Evolutionary conservation across 495 filamentous ascomycete species (phyloP).

Genomic region (Lasiosphaeria ovina): DNA sequence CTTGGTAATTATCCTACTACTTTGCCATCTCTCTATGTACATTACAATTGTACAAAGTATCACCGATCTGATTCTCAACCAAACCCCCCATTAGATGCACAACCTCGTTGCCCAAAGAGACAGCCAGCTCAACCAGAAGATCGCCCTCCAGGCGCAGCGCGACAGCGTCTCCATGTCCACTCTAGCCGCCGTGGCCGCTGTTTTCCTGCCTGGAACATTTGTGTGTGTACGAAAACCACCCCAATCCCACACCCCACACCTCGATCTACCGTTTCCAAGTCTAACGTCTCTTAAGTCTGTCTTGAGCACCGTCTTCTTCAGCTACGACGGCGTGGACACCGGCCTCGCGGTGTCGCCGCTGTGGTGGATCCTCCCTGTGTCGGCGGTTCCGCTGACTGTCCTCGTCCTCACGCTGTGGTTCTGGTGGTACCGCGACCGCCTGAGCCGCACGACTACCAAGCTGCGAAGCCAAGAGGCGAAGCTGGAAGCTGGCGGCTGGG

Average conservation of each 20-base stretch:
- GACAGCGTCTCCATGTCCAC: neutral
- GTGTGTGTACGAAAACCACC: neutral
- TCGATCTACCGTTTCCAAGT: neutral
- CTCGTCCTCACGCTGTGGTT: neutral
- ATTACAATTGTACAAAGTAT: neutral
- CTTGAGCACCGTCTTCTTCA: neutral
- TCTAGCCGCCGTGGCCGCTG: neutral
- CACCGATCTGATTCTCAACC: neutral
- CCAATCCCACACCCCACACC: neutral
- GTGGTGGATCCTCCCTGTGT: neutral
- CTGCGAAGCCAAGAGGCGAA: too few relatives aligned
- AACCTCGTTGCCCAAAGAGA: neutral
- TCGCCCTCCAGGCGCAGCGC: neutral
- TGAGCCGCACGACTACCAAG: too few relatives aligned
- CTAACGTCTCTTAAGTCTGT: neutral
- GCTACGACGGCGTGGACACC: neutral
- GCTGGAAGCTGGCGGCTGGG: too few relatives aligned
- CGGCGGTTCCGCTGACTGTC: neutral
- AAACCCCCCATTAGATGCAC: neutral
- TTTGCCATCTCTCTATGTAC: neutral
- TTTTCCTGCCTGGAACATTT: neutral
- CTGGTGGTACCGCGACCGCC: conserved; percentile 4
- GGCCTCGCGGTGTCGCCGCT: neutral
- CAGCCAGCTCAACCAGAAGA: neutral
- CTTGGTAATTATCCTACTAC: neutral